A percentile compares a stretch with the other conserved stretches of the same genome.
Evolutionary conservation across 148 eudicot species (phyloP).

Genomic region (Heliosperma pusillum): DNA sequence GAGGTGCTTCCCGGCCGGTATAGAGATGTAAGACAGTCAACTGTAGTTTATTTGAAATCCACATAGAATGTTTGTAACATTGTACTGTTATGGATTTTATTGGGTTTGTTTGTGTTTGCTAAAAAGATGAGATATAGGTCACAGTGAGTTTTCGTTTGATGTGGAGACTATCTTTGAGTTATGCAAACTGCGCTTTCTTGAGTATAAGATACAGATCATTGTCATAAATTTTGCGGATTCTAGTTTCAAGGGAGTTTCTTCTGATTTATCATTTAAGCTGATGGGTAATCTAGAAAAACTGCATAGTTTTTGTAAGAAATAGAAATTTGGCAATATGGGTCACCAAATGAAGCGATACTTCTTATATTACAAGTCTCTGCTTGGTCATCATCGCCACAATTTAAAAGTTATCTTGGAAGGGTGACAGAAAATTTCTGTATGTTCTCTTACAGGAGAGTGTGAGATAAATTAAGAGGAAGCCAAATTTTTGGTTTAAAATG

Average conservation of each 20-base stretch:
- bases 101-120: background rate
- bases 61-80: background rate
- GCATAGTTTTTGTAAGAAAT: background rate
- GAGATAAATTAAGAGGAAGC: background rate
- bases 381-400: background rate
- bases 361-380: background rate
- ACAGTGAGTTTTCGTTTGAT: background rate
- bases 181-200: background rate
- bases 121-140: background rate
- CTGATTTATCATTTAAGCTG: no score
- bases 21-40: background rate
- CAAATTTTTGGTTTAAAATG: background rate
- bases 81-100: background rate
- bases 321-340: background rate
- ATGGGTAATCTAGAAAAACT: no score
- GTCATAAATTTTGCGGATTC: no score
- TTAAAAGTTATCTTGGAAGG: background rate
- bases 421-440: background rate
- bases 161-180: background rate
- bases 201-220: no score
- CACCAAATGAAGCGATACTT: background rate
- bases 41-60: background rate
- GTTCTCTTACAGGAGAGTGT: background rate
- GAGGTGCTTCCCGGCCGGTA: background rate
- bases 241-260: no score